Evolutionary conservation across 1,139 yeast genomes (phyloP), one percentile per base, ranked within the genome.

Genomic region (Lodderomyces metapsilosis): DNA sequence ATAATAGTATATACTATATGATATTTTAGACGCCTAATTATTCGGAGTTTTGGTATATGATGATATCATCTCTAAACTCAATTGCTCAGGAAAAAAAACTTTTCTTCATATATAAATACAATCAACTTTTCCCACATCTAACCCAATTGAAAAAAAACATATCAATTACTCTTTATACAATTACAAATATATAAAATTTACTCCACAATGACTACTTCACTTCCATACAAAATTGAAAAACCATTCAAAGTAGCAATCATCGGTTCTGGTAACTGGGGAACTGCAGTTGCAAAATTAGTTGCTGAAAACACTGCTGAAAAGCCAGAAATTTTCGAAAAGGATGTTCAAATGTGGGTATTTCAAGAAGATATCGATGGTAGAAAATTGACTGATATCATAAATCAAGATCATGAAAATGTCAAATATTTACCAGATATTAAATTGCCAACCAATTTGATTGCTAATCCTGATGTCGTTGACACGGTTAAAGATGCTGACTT

Each of bases 301-400:
- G 89, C 96, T 28, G 97, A 91, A 65, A 89, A 88, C 66, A 71
- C 91, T 37, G 72, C 71, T 33, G 83, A 77, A 52, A 76, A 85
- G 65, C 81, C 88, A 18, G 71, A 79, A 34, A 64, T 86, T 50
- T 91, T 91, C 59, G 76, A 78, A 41, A 64, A 68, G 43, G 68
- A 76, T 38, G 96, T 91, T 36, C 79, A 82, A 53, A 89, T 91
- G 97, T 91, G 98, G 98, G 98, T 91, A 22, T 87, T 74, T 57
- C 91, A 91, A 64, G 98, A 91, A 67, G 61, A 74, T 46, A 66
- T 82, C 43, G 81, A 80, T 41, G 96, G 84, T 45, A 64, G 67
- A 62, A 87, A 80, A 46, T 73, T 91, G 57, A 88, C 97, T 23
- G 91, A 87, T 46, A 88, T 88, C 59, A 89, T 91, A 66, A 91